These are phyloP conservation scores for Jatropha podagrica DNA, from an alignment of 441 rosid species.

Conservation along the genomic window DNA sequence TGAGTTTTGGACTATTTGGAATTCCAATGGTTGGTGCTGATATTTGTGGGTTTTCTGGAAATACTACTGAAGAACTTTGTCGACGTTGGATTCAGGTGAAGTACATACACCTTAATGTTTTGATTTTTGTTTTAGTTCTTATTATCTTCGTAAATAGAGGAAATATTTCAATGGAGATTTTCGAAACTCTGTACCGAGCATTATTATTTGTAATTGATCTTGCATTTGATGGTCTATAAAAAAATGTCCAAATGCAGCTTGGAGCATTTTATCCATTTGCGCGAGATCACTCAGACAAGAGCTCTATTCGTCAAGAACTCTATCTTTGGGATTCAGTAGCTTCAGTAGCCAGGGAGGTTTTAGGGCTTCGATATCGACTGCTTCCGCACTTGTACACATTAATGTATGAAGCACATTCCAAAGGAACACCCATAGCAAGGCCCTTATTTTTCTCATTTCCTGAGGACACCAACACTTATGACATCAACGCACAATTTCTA, in stretches of 20 bases:
- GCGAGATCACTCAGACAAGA: slow-evolving; percentile 50
- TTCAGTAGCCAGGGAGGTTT: slow-evolving; percentile 56
- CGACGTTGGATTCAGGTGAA: slow-evolving; percentile 75
- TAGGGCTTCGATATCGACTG: slow-evolving; percentile 60
- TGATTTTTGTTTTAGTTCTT: no score
- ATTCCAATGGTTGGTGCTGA: slow-evolving; percentile 92
- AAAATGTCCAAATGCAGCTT: slow-evolving; percentile 36
- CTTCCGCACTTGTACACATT: slow-evolving; percentile 68
- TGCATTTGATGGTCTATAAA: no score
- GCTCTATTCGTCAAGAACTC: slow-evolving; percentile 50
- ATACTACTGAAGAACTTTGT: slow-evolving; percentile 75
- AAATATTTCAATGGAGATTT: no score
- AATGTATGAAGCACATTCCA: slow-evolving; percentile 57
- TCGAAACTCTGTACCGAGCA: no score
- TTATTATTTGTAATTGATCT: no score
- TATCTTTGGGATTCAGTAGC: slow-evolving; percentile 78
- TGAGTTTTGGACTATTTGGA: slow-evolving; percentile 70
- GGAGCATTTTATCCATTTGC: slow-evolving; percentile 85
- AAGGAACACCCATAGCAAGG: slow-evolving; percentile 62
- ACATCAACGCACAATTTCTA: slow-evolving; percentile 49
- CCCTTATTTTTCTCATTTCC: slow-evolving; percentile 79
- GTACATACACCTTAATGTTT: no score
- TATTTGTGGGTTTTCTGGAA: slow-evolving; percentile 57
- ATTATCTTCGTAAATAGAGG: no score
- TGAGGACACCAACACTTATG: slow-evolving; percentile 46